Percentiles rank a stretch among this genome's conserved stretches.
These are phyloP conservation scores for Lasiodiplodia hormozganensis DNA, from an alignment of 2,329 filamentous ascomycete genomes.

Conservation along the genomic window DNA sequence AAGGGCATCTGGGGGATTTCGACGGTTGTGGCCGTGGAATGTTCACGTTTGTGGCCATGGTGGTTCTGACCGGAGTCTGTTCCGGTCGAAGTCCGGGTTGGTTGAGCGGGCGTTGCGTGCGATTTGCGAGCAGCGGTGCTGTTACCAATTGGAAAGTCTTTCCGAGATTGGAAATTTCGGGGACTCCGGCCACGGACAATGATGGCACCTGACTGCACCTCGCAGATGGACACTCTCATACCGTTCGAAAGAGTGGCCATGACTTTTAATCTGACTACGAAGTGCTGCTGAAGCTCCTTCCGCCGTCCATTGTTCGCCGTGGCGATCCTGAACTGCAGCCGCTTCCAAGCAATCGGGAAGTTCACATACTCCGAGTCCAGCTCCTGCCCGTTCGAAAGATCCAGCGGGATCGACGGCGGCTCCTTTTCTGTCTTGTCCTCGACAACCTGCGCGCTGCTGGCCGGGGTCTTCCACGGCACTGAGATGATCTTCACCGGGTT, in stretches of 20 bases:
- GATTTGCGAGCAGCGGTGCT: conserved; percentile 77
- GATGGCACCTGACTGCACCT: conserved; percentile 86
- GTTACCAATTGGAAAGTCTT: conserved; percentile 87
- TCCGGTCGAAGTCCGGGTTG: conserved; percentile 45
- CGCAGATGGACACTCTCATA: conserved; percentile 79
- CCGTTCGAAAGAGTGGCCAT: conserved; percentile 83
- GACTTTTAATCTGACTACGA: conserved; percentile 86
- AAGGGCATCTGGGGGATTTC: conserved; percentile 50
- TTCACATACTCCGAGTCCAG: conserved; percentile 83
- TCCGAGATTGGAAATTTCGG: conserved; percentile 91
- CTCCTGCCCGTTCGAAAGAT: conserved; percentile 69
- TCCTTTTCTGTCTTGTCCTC: conserved; percentile 80
- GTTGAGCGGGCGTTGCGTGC: conserved; percentile 42
- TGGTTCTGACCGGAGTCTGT: conserved; percentile 37
- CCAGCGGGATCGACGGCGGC: conserved; percentile 79
- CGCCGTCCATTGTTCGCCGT: conserved; percentile 95
- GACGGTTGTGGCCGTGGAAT: conserved; percentile 35
- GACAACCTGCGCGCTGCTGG: conserved; percentile 73
- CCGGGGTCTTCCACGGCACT: conserved; percentile 96
- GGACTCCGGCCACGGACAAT: conserved; percentile 93
- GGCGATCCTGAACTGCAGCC: conserved; percentile 91
- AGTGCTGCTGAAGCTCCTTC: conserved; percentile 96
- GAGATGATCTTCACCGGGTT: conserved; percentile 93
- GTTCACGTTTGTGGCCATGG: conserved; percentile 39
- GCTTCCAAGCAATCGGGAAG: conserved; percentile 92